Percentiles rank a stretch among this genome's conserved stretches.
Conservation (phyloP, 164 flowering plant genomes). For the Stephania cephalantha region DNA sequence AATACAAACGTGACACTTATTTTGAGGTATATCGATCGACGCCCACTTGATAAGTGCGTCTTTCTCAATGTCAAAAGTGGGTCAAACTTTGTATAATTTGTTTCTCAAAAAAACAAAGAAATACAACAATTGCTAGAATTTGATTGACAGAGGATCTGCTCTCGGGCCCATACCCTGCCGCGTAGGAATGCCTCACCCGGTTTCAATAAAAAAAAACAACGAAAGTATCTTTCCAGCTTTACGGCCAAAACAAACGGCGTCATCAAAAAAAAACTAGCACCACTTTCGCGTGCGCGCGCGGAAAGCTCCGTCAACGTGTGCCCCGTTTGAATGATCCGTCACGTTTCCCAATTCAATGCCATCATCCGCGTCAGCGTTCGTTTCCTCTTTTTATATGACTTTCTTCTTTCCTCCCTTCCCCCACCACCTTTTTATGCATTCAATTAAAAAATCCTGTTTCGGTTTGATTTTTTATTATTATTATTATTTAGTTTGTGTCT, state of each 20-base stretch:
- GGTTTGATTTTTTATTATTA: not conserved
- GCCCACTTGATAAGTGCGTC: no score
- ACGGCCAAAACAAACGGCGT: no score
- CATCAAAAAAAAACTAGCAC: no score
- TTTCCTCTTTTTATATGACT: not conserved
- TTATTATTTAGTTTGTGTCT: no score
- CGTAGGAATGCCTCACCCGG: not conserved
- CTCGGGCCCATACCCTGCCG: not conserved
- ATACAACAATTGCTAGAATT: not conserved
- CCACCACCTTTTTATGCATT: not conserved
- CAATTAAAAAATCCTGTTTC: not conserved
- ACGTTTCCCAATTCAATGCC: not conserved
- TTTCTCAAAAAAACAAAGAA: no score
- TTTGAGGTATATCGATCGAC: no score
- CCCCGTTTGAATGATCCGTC: not conserved
- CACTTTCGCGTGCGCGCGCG: no score
- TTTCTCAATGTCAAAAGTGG: no score
- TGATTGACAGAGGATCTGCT: not conserved
- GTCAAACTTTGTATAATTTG: no score
- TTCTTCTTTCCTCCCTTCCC: not conserved
- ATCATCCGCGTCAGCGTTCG: not conserved
- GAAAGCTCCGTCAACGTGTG: not conserved
- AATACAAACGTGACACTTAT: no score
- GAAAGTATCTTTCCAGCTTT: not conserved
- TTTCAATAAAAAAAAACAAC: no score